A percentile compares a stretch with the other conserved stretches of the same genome.
These are phyloP conservation scores for Amanita subjunquillea DNA, from an alignment of 768 basidiomycete species.

Conservation along the genomic window DNA sequence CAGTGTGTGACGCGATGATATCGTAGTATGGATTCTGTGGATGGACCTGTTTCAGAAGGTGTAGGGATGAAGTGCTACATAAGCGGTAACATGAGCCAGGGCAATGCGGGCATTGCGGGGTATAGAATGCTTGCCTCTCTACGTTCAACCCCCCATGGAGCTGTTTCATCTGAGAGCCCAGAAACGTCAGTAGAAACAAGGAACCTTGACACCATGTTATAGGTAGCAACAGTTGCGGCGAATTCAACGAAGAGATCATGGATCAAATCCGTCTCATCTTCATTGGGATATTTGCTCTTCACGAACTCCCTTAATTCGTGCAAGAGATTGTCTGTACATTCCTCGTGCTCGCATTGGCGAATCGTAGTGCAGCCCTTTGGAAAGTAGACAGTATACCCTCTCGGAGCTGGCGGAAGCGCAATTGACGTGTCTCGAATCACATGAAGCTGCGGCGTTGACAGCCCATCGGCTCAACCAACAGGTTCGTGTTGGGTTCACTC, in stretches of 20 bases:
- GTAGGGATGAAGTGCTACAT: slow-evolving; percentile 29
- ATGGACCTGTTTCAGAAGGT: slow-evolving; percentile 17
- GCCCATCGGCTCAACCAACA: slow-evolving; percentile 37
- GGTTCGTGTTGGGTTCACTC: slow-evolving; percentile 51
- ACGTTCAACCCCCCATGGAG: slow-evolving; percentile 40
- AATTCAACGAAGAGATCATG: slow-evolving; percentile 47
- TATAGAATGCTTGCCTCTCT: slow-evolving; percentile 23
- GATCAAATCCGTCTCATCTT: slow-evolving; percentile 15
- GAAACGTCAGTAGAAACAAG: slow-evolving; percentile 51
- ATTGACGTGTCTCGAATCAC: slow-evolving; percentile 39
- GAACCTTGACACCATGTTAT: slow-evolving; percentile 64
- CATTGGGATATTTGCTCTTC: slow-evolving; percentile 7
- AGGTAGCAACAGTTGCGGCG: slow-evolving; percentile 38
- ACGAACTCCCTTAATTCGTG: slow-evolving; percentile 15
- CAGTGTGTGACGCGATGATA: slow-evolving; percentile 23
- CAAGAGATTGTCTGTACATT: slow-evolving; percentile 30
- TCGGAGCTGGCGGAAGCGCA: slow-evolving; percentile 26
- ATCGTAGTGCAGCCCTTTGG: slow-evolving; percentile 42
- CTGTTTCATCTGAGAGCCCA: slow-evolving; percentile 33
- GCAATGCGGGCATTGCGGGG: background rate
- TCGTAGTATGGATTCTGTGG: slow-evolving; percentile 30
- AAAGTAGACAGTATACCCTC: slow-evolving; percentile 33
- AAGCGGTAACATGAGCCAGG: background rate
- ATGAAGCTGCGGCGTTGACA: slow-evolving; percentile 44
- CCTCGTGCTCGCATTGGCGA: slow-evolving; percentile 50